A percentile compares a stretch with the other conserved stretches of the same genome.
Evolutionary conservation across 768 basidiomycete species (phyloP).

Genomic region (Mycena olivaceomarginata): DNA sequence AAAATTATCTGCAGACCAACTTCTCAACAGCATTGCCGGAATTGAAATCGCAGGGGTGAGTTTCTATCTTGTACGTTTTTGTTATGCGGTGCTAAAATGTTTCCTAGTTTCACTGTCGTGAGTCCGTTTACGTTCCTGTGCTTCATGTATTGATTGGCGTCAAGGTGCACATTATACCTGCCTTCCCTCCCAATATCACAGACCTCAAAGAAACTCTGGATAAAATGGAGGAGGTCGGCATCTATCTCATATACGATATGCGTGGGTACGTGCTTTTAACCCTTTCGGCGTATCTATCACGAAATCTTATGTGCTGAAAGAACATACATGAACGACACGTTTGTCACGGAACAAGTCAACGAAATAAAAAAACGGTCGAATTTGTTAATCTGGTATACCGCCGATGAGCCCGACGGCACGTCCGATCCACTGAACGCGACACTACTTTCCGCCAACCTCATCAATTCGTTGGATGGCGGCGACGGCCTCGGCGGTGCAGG

Average conservation of each 20-base stretch:
- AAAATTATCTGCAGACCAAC: constrained; percentile 71
- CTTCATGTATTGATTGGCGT: constrained; percentile 38
- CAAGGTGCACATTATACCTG: constrained; percentile 82
- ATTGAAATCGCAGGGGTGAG: constrained; percentile 76
- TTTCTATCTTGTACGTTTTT: constrained; percentile 31
- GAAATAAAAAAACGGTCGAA: constrained; percentile 80
- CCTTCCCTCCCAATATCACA: constrained; percentile 74
- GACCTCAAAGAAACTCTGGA: constrained; percentile 76
- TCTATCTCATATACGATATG: constrained; percentile 93
- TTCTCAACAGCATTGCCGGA: constrained; percentile 68
- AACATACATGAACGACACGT: constrained; percentile 78
- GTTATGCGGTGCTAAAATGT: background rate
- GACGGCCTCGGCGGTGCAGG: constrained; percentile 69
- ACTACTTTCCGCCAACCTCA: constrained; percentile 69
- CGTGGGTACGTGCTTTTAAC: constrained; percentile 62
- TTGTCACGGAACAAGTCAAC: constrained; percentile 82
- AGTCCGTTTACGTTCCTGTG: constrained; percentile 48
- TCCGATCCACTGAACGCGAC: constrained; percentile 81
- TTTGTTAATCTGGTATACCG: constrained; percentile 82
- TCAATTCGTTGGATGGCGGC: constrained; percentile 74
- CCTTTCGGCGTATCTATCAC: constrained; percentile 15
- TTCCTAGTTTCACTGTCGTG: constrained; percentile 63
- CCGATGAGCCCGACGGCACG: constrained; percentile 78
- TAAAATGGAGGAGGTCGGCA: constrained; percentile 80
- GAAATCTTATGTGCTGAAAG: constrained; percentile 51